Conservation (phyloP, 768 basidiomycete genomes). For the Naganishia kalamii region DNA sequence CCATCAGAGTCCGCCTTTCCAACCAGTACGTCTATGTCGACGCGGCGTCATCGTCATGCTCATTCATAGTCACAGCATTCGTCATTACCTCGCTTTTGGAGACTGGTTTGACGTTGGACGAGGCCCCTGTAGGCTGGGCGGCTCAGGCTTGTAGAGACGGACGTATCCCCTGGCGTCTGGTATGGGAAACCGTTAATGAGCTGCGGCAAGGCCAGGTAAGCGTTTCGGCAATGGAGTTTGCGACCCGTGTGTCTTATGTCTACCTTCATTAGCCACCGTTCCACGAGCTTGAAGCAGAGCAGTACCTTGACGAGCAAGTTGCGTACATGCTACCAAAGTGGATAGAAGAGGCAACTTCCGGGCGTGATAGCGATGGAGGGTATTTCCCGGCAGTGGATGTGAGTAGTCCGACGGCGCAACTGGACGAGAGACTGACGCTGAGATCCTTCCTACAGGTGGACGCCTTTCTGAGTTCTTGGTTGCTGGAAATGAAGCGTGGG, state of each 20-base stretch:
- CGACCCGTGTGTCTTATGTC: neutral
- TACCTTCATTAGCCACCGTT: slow-evolving; percentile 1
- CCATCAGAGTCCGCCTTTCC: slow-evolving; percentile 21
- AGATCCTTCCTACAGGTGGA: neutral
- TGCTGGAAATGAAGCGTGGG: neutral
- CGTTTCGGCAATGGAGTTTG: neutral
- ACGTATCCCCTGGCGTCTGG: slow-evolving; percentile 5
- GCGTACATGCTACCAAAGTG: slow-evolving; percentile 17
- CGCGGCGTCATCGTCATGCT: too few species aligned
- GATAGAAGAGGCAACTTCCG: slow-evolving; percentile 15
- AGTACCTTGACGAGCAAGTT: slow-evolving; percentile 16
- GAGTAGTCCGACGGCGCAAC: neutral
- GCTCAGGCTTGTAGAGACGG: slow-evolving; percentile 4
- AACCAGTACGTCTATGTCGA: slow-evolving; percentile 16
- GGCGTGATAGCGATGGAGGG: slow-evolving; percentile 10
- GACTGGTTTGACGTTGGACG: neutral
- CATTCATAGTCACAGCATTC: too few species aligned
- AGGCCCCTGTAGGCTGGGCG: slow-evolving; percentile 9
- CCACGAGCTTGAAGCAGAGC: slow-evolving; percentile 12
- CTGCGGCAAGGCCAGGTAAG: slow-evolving; percentile 19
- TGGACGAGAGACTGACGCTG: neutral
- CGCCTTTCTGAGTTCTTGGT: slow-evolving; percentile 10
- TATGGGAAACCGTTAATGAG: slow-evolving; percentile 18
- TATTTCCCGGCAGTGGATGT: slow-evolving; percentile 13
- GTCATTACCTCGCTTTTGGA: slow-evolving; percentile 8